phyloP scores from a whole-genome alignment of 768 basidiomycete species.

The Chiua virens region DNA sequence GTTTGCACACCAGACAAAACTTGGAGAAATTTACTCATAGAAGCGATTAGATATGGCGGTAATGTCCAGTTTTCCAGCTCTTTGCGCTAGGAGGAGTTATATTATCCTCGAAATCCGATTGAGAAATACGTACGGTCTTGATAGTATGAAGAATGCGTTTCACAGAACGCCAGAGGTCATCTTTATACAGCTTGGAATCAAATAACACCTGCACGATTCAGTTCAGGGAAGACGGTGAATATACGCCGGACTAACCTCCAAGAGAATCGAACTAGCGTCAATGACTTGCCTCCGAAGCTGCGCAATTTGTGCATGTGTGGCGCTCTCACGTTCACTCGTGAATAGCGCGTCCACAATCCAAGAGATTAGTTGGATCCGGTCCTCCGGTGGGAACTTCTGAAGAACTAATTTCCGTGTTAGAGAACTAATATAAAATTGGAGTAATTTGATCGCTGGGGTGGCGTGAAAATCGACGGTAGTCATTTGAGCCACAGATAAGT shows the following conservation, averaged over 20 bases:
- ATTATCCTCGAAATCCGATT: slow-evolving; percentile 10
- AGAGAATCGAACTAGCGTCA: slow-evolving; percentile 48
- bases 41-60: slow-evolving; percentile 39
- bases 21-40: slow-evolving; percentile 33
- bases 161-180: slow-evolving; percentile 25
- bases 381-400: slow-evolving; percentile 42
- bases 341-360: slow-evolving; percentile 45
- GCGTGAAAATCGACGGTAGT: slow-evolving; percentile 42
- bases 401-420: slow-evolving; percentile 47
- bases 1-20: slow-evolving; percentile 21
- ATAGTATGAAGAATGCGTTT: slow-evolving; percentile 21
- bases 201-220: slow-evolving; percentile 15
- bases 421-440: slow-evolving; percentile 52
- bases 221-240: slow-evolving; percentile 1
- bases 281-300: slow-evolving; percentile 46
- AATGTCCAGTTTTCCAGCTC: slow-evolving; percentile 41
- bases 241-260: slow-evolving; percentile 38
- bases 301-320: slow-evolving; percentile 25
- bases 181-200: slow-evolving; percentile 25
- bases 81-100: slow-evolving; percentile 43
- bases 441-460: slow-evolving; percentile 44
- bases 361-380: slow-evolving; percentile 46
- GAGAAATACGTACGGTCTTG: slow-evolving; percentile 24
- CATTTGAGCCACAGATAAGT: slow-evolving; percentile 47
- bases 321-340: slow-evolving; percentile 35